Conservation (phyloP, 2,329 filamentous ascomycete genomes). For the Clonostachys byssicola region DNA sequence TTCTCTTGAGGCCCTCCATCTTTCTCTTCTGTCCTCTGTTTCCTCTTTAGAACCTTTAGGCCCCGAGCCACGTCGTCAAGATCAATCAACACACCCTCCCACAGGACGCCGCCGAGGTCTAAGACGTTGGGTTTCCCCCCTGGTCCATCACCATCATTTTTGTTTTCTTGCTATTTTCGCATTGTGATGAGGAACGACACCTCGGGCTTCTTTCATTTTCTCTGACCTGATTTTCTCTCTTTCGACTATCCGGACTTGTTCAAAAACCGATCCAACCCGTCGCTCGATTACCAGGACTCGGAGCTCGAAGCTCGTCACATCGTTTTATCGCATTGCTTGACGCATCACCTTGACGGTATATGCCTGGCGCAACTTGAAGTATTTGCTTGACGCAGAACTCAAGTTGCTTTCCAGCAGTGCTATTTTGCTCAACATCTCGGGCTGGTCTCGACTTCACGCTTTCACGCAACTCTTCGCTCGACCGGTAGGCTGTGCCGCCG, state of each 20-base stretch:
- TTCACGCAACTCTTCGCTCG: constrained; percentile 8
- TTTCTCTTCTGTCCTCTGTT: constrained; percentile 10
- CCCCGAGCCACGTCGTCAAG: not conserved
- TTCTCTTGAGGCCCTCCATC: constrained; percentile 11
- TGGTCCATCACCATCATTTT: not conserved
- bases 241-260: too few species aligned
- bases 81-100: not conserved
- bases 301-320: not conserved
- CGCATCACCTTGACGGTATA: constrained; percentile 30
- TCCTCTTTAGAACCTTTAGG: not conserved
- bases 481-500: constrained; percentile 24
- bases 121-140: not conserved
- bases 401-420: constrained; percentile 13
- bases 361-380: constrained; percentile 4
- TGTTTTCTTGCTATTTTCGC: constrained; percentile 2
- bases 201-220: constrained; percentile 1
- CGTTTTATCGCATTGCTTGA: not conserved
- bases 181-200: constrained; percentile 4
- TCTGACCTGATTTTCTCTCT: constrained; percentile 2
- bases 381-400: constrained; percentile 39
- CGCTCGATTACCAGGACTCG: too few species aligned
- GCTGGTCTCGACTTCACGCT: constrained; percentile 40
- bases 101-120: not conserved
- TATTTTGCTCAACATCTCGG: constrained; percentile 17
- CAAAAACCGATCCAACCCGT: too few species aligned